A percentile compares a stretch with the other conserved stretches of the same genome.
These are phyloP conservation scores for Suhomyces vadensis DNA, from an alignment of 805 yeast genomes.

Conservation along the genomic window DNA sequence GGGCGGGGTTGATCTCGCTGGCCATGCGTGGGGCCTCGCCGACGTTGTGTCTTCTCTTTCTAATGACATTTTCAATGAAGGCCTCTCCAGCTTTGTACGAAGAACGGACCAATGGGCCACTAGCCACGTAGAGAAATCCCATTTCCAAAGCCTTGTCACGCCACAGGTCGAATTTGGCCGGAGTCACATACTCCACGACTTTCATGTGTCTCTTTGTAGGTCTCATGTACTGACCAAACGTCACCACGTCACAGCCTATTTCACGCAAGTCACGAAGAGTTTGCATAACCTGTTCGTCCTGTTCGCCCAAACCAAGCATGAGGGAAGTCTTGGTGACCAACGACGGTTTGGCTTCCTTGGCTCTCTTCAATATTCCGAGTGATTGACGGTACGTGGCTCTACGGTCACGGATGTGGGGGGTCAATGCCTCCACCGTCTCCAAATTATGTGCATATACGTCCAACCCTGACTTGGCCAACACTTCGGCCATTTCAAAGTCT, in stretches of 20 bases:
- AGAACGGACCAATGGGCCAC: conserved; percentile 95
- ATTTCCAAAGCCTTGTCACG: conserved; percentile 77
- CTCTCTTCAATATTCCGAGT: conserved; percentile 71
- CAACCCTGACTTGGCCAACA: conserved; percentile 80
- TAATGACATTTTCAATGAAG: conserved; percentile 89
- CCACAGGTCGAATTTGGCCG: conserved; percentile 95
- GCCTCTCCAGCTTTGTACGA: conserved; percentile 98
- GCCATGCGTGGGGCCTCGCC: conserved; percentile 41
- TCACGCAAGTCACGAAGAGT: conserved; percentile 76
- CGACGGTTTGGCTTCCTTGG: conserved; percentile 72
- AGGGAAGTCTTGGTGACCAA: conserved; percentile 89
- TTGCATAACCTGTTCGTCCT: conserved; percentile 81
- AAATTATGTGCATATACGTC: conserved; percentile 97
- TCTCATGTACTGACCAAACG: conserved; percentile 98
- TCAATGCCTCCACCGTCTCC: conserved; percentile 93
- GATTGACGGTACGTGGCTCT: conserved; percentile 94
- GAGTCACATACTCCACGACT: conserved; percentile 91
- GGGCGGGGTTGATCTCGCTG: conserved; percentile 21
- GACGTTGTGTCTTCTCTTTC: conserved; percentile 62
- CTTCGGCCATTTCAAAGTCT: conserved; percentile 73
- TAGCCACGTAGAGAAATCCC: conserved; percentile 95
- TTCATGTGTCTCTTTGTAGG: conserved; percentile 99
- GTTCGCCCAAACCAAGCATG: conserved; percentile 97
- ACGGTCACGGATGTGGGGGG: conserved; percentile 94
- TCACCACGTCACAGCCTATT: conserved; percentile 85